Percentiles rank a stretch among this genome's conserved stretches.
Evolutionary conservation across 768 basidiomycete species (phyloP).

Genomic region (Coprinopsis sp.): DNA sequence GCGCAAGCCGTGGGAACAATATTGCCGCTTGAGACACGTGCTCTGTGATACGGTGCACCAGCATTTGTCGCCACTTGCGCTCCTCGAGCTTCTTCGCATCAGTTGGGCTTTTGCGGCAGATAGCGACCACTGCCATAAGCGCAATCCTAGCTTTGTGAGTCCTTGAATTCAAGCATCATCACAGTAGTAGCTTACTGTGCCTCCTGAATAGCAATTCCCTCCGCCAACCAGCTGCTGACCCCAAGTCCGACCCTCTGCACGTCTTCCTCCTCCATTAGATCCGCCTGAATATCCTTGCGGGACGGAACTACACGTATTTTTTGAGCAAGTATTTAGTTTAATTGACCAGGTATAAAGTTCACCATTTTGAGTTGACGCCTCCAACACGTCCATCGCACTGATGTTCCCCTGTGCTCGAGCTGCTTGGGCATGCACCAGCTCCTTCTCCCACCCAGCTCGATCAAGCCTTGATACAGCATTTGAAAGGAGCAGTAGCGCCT

Average conservation of each 20-base stretch:
- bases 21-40: no score
- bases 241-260: neutral
- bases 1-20: no score
- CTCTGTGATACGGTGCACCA: no score
- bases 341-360: neutral
- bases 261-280: neutral
- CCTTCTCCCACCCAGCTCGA: neutral
- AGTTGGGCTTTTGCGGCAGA: no score
- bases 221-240: neutral
- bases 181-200: slow-evolving; percentile 7
- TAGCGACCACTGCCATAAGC: no score
- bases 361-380: neutral
- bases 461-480: neutral
- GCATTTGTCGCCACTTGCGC: no score
- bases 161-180: no score
- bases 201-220: slow-evolving; percentile 1
- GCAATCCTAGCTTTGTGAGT: no score
- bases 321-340: neutral
- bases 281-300: neutral
- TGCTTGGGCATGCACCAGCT: neutral
- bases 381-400: neutral
- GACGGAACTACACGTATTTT: neutral
- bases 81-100: no score
- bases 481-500: neutral
- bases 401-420: neutral